Base-by-base conservation (phyloP, 768 basidiomycete species). In the Russula earlei region DNA sequence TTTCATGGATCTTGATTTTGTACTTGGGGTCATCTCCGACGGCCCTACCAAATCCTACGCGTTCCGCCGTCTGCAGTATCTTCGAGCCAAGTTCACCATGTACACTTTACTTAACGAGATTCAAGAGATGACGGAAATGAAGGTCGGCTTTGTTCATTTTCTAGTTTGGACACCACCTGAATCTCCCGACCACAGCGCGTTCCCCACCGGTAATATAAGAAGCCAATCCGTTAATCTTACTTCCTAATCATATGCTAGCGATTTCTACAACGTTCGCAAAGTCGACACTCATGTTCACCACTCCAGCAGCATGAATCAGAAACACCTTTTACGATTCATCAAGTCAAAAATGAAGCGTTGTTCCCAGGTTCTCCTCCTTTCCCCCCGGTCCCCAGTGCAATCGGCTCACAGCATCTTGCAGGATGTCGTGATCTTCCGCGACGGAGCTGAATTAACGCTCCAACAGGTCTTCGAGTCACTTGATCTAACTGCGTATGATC, bases 221-320 rank as follows among this genome's bases (percentile, higher is more conserved):
- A 1, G 14, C 10, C 8, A 41, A 24, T 43, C 24, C 12, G 19
- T 25, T 9, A 15, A 36, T 37, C 22, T 31, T 19, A 34, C 37
- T 46, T n/a, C 31, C 42, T 34, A 33, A 41, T n/a, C 24, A 12
- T 29, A 5, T 7, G 20, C 11, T 66, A 94, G 95, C 57, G 96
- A 99, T 71, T 97, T 99, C 64, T 99, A 99, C 72, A 99, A 99
- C 67, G 77, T 92, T 49, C 84, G 96, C 24, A 99, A 99, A 68
- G 96, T 99, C 57, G 96, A 99, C 67, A 99, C 96, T 8, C 96
- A 99, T 70, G 91, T 99, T 27, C 96, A 99, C 65, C 91, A 98
- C 68, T 95, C 95, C 4, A 96, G 94, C 58, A 90, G 91, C 71
- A 97, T 98, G 94, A 99, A 99, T 68, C 96, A 99, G 70, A 99